phyloP scores from a whole-genome alignment of 164 flowering plant genomes.

The Vitis riparia region DNA sequence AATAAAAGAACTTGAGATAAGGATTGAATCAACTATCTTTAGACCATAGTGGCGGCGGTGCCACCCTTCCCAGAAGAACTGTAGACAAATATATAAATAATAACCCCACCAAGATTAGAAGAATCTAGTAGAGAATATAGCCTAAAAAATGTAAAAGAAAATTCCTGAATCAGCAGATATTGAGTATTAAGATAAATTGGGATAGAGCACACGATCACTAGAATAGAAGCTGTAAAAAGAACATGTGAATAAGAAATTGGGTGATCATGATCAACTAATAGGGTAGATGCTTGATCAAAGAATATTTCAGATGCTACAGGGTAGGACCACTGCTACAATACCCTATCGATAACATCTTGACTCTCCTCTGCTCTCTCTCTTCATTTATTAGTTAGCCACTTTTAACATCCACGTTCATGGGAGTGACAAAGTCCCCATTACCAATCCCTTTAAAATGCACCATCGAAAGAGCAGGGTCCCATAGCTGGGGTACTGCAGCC shows the following conservation, averaged over 20 bases:
- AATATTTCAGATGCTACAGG: background rate
- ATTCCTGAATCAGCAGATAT: background rate
- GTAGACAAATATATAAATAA: background rate
- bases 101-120: background rate
- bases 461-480: constrained; percentile 24
- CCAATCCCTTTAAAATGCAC: constrained; percentile 16
- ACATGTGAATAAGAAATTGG: background rate
- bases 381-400: constrained; percentile 21
- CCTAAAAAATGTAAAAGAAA: background rate
- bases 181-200: background rate
- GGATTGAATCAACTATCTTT: no score
- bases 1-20: no score
- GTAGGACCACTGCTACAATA: background rate
- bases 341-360: constrained; percentile 10
- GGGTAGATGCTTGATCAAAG: background rate
- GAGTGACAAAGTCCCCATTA: constrained; percentile 35
- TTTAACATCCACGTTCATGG: constrained; percentile 36
- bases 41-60: no score
- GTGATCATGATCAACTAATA: background rate
- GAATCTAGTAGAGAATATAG: background rate
- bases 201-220: background rate
- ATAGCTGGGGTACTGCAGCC: constrained; percentile 13
- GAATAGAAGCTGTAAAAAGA: background rate
- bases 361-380: constrained; percentile 21
- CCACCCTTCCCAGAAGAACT: no score